A percentile compares a stretch with the other conserved stretches of the same genome.
phyloP scores from a whole-genome alignment of 1,284 basidiomycete genomes.

The Inonotus hispidus region DNA sequence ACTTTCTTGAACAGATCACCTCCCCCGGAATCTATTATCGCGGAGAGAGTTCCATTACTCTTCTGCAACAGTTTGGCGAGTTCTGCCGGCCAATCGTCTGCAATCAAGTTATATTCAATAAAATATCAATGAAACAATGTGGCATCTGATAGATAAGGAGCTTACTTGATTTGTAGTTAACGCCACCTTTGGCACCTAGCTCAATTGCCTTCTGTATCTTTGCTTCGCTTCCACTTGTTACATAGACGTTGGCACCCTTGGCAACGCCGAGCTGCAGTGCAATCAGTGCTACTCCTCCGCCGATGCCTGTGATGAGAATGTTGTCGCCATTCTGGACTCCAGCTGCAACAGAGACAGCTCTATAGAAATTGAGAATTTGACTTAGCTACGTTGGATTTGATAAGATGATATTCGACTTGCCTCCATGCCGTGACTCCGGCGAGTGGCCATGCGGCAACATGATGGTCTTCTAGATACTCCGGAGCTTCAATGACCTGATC shows the following conservation, averaged over 20 bases:
- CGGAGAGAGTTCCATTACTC: constrained; percentile 44
- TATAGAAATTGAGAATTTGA: constrained; percentile 25
- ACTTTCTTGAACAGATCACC: constrained; percentile 67
- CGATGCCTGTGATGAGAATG: constrained; percentile 74
- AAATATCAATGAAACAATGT: background rate
- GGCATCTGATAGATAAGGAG: constrained; percentile 11
- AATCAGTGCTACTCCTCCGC: constrained; percentile 78
- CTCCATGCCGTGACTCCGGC: constrained; percentile 82
- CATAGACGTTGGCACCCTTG: constrained; percentile 74
- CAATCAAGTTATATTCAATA: background rate
- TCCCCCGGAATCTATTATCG: constrained; percentile 80
- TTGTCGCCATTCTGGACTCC: constrained; percentile 60
- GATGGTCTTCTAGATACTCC: constrained; percentile 61
- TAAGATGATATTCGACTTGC: constrained; percentile 31
- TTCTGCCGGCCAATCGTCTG: constrained; percentile 61
- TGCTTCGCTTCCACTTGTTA: constrained; percentile 68
- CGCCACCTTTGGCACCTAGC: constrained; percentile 76
- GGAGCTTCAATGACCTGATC: constrained; percentile 67
- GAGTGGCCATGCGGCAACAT: constrained; percentile 73
- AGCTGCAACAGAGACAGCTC: constrained; percentile 69
- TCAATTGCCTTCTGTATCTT: constrained; percentile 66
- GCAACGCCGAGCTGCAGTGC: constrained; percentile 77
- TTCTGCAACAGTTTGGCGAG: constrained; percentile 47
- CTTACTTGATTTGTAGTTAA: constrained; percentile 65
- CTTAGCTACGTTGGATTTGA: background rate